These are phyloP conservation scores for Chaetoceros tenuissimus DNA, from an alignment of 108 stramenopile species.

Conservation along the genomic window DNA sequence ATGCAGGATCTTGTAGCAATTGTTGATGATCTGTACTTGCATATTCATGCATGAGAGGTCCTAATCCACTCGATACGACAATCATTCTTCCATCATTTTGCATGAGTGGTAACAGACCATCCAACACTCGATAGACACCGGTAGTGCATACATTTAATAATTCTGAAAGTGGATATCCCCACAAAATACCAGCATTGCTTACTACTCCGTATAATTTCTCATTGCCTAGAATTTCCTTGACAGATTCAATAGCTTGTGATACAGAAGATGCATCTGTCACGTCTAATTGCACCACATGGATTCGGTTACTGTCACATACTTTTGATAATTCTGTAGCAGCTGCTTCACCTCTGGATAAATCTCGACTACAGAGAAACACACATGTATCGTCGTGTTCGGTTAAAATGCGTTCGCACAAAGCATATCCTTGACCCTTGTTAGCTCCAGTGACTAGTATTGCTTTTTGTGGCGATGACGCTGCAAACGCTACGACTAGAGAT, in stretches of 20 bases:
- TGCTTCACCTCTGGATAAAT: constrained; percentile 10
- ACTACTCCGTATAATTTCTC: constrained; percentile 14
- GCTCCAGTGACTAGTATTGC: constrained; percentile 31
- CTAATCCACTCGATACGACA: constrained; percentile 20
- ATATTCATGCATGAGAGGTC: constrained; percentile 27
- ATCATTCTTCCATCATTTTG: constrained; percentile 19
- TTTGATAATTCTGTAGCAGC: constrained; percentile 17
- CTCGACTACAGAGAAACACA: constrained; percentile 19
- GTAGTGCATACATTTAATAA: constrained; percentile 18
- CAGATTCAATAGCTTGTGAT: not conserved
- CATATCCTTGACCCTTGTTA: constrained; percentile 27
- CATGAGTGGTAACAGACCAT: constrained; percentile 20
- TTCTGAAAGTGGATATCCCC: constrained; percentile 27
- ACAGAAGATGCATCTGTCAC: constrained; percentile 19
- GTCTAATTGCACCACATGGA: constrained; percentile 21
- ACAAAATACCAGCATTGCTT: constrained; percentile 24
- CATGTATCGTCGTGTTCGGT: constrained; percentile 19
- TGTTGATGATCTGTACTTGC: constrained; percentile 4
- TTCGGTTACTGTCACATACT: constrained; percentile 5
- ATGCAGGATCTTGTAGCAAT: not conserved
- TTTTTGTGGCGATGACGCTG: not conserved
- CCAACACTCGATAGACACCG: constrained; percentile 17
- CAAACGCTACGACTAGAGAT: too few species aligned
- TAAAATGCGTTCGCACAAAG: constrained; percentile 21
- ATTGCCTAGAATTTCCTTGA: not conserved